A percentile compares a stretch with the other conserved stretches of the same genome.
phyloP scores from a whole-genome alignment of 805 yeast species.

The Priceomyces fermenticarens region DNA sequence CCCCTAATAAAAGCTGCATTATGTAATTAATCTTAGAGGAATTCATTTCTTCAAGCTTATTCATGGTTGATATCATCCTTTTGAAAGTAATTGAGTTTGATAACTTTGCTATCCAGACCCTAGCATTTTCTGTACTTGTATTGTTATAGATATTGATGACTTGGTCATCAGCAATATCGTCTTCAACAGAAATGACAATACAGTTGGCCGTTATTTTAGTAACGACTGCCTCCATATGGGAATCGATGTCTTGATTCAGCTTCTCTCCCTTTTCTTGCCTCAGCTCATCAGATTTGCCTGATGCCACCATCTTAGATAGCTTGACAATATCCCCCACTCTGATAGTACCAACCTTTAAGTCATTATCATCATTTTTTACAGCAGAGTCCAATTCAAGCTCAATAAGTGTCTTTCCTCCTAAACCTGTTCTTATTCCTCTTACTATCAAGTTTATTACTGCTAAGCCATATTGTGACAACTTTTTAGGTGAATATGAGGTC shows the following conservation, averaged over 20 bases:
- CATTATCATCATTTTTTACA: conserved; percentile 25
- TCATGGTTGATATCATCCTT: conserved; percentile 75
- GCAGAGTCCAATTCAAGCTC: conserved; percentile 61
- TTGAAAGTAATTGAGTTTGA: conserved; percentile 70
- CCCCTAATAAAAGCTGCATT: conserved; percentile 48
- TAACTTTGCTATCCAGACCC: conserved; percentile 67
- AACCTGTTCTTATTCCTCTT: conserved; percentile 66
- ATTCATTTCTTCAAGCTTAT: conserved; percentile 54
- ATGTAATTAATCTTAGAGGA: conserved; percentile 26
- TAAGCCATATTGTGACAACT: conserved; percentile 66
- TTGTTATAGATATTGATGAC: conserved; percentile 46
- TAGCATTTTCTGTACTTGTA: conserved; percentile 30
- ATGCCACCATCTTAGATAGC: conserved; percentile 44
- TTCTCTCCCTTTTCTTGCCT: conserved; percentile 18
- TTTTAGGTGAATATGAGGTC: conserved; percentile 50
- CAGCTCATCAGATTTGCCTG: conserved; percentile 14
- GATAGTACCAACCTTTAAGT: conserved; percentile 49
- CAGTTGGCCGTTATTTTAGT: conserved; percentile 46
- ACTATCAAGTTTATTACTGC: conserved; percentile 68
- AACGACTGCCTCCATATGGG: conserved; percentile 61
- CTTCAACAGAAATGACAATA: conserved; percentile 61
- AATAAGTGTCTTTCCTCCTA: conserved; percentile 70
- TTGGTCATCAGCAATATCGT: conserved; percentile 43
- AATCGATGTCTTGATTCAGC: conserved; percentile 18
- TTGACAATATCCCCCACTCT: conserved; percentile 77